Base-by-base conservation (phyloP, 495 filamentous ascomycete species). In the Podospora comata region DNA sequence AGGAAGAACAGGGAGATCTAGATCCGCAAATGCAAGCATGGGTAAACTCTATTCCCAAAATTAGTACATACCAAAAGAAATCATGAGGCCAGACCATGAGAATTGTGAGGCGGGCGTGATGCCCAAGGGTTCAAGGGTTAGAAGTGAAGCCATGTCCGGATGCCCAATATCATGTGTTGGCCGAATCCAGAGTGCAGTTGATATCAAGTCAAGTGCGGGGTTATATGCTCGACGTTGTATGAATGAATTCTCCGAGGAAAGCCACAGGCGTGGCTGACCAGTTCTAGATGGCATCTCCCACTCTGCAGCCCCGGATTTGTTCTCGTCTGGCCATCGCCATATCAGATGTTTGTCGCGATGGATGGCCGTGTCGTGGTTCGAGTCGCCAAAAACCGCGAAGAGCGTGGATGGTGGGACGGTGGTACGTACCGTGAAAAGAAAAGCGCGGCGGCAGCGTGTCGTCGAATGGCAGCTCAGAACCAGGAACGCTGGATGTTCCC, bases 211-310 rank as follows among this genome's bases (percentile, higher is more conserved):
- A 19, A 7, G n/a, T 26, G 55, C 55, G 55, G 55, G 55, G 55
- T 58, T 19, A 1, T 20, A n/a, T 19, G n/a, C 27, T 59, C 13
- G 2, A 39, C 39, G n/a, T 30, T 23, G 28, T 53, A 32, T 48
- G 30, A 60, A 60, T 32, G 39, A 23, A 32, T 54, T 26, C 53
- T 61, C 60, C 30, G 55, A 23, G 53, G 57, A 59, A 65, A 73
- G 66, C 68, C 68, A 73, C 68, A 73, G 32, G 44, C 30, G 69
- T 71, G 69, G 67, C 67, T 71, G 67, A 23, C 44, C 60, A 7
- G 16, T 11, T 32, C 39, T 48, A 13, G 39, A 48, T 48, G 9
- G 39, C 15, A 9, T 5, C 7, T 0, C 13, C 39, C 13, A 13
- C 39, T 48, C 39, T 48, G 39, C 39, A 48, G 39, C 39, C 39